Percentiles rank a stretch among this genome's conserved stretches.
phyloP scores from a whole-genome alignment of 1,139 yeast species.

The Sugiyamaella grinbergsii region DNA sequence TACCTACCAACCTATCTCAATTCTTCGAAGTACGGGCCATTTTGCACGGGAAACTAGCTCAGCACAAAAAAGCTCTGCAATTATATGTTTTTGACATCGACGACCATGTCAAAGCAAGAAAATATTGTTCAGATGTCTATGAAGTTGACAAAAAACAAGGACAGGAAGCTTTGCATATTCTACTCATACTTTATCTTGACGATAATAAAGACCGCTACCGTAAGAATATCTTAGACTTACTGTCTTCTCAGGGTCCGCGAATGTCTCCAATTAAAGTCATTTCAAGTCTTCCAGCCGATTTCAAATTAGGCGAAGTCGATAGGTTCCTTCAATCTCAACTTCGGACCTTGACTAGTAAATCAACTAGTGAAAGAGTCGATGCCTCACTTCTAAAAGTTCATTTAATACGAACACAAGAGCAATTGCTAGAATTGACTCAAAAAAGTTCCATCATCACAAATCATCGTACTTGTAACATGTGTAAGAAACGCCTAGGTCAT shows the following conservation, averaged over 20 bases:
- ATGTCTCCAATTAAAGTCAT: constrained; percentile 57
- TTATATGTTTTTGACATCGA: constrained; percentile 61
- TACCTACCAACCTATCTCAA: constrained; percentile 35
- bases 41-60: constrained; percentile 60
- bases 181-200: constrained; percentile 43
- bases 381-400: constrained; percentile 46
- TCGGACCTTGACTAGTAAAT: constrained; percentile 42
- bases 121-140: constrained; percentile 58
- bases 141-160: constrained; percentile 49
- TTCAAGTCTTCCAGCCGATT: constrained; percentile 53
- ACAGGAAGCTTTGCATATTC: constrained; percentile 37
- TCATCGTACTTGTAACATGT: constrained; percentile 57
- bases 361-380: constrained; percentile 30
- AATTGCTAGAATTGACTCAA: constrained; percentile 45
- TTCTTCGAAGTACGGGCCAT: constrained; percentile 54
- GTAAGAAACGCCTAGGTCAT: constrained; percentile 63
- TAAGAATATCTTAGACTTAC: constrained; percentile 50
- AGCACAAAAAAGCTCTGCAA: constrained; percentile 65
- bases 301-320: constrained; percentile 51
- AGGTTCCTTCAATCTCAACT: constrained; percentile 53
- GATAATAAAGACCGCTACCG: constrained; percentile 41
- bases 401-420: constrained; percentile 43
- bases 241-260: constrained; percentile 54
- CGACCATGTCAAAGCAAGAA: constrained; percentile 60
- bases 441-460: constrained; percentile 46